Evolutionary conservation across 1,284 basidiomycete genomes (phyloP), one percentile per base, ranked within the genome.

Genomic region (Stygiomarasmius scandens): DNA sequence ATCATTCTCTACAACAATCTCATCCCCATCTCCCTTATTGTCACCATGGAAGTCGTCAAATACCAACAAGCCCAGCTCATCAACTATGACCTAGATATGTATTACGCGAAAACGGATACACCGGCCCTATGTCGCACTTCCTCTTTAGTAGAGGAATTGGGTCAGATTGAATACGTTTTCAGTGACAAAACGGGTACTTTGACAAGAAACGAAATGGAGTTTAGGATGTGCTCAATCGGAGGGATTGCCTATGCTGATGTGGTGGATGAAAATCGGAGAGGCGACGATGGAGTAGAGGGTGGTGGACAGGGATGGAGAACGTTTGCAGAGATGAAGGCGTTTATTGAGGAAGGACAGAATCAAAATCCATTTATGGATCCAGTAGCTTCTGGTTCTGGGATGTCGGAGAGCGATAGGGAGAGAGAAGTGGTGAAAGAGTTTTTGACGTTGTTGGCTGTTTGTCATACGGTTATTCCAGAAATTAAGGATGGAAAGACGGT

Each of bases 41-140:
- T 99, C 67, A 98, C 97, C 1, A 98, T 99, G 90, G 97, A 99
- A 76, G 92, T 99, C 25, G 97, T 99, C 79, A 98, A 98, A 73
- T 98, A 91, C 69, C 95, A 98, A 73, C 97, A 98, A 75, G 96
- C 97, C 0, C 89, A 92, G 51, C 84, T 98, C 55, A 99, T 99
- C 81, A 99, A 98, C 73, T 95, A 88, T 34, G 97, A 99, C 73
- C 84, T 95, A 55, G 93, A 95, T 73, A 95, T 95, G 93, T 99
- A 99, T 75, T 92, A 99, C 70, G 87, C 89, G 2, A 87, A 82
- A 58, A 97, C 96, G 3, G 96, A 99, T 71, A 99, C 96, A 0
- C 95, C 97, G 0, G 97, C 97, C 0, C 81, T 98, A 9, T 99
- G 97, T 71, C 89, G 96, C 20, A 99, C 97, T 0, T 98, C 95